Base-by-base conservation (phyloP, 129 eudicot genomes). In the Chrysanthemum makinoi region DNA sequence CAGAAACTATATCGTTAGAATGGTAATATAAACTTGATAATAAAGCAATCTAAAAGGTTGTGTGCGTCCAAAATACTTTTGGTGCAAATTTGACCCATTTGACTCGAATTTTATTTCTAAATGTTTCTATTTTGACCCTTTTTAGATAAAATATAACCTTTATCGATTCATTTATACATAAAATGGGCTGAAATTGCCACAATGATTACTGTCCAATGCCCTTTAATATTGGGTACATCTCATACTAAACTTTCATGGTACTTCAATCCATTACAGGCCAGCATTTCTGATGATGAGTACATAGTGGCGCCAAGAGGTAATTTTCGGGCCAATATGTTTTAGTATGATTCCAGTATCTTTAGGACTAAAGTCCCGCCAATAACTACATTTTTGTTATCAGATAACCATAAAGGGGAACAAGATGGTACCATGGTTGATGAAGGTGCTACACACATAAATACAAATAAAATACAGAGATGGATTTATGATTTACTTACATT, bases 271-370 rank as follows among this genome's bases (percentile, higher is more conserved):
- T 78, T 75, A n/a, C 87, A 90, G 93, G 83, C 78, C 35, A 86
- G 90, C 70, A 65, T 76, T 22, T 82, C 92, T 52, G 96, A 86
- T 54, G 91, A 82, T 60, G 93, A 77, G 52, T 94, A 85, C 77
- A 80, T 94, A 52, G 89, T 90, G 56, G 90, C 87, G 70, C 96
- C 97, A 30, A 72, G 63, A 72, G 99, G 99, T 94, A 87, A 79
- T 68, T 47, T 66, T 49, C 50, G 11, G 28, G n/a, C 39, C 44
- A 12, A 48, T 66, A 59, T 61, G 19, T 59, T 24, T 60, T 49
- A 26, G n/a, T 14, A 64, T 18, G 56, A 46, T 39, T 65, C 17
- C 20, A 18, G 16, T 30, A 39, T 17, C 54, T 68, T 78, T 72
- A 18, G 54, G 58, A 66, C 52, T 56, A 46, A 35, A 60, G 67